A percentile compares a stretch with the other conserved stretches of the same genome.
These are phyloP conservation scores for Fraxinus excelsior DNA, from an alignment of 257 asterid genomes.

Conservation along the genomic window DNA sequence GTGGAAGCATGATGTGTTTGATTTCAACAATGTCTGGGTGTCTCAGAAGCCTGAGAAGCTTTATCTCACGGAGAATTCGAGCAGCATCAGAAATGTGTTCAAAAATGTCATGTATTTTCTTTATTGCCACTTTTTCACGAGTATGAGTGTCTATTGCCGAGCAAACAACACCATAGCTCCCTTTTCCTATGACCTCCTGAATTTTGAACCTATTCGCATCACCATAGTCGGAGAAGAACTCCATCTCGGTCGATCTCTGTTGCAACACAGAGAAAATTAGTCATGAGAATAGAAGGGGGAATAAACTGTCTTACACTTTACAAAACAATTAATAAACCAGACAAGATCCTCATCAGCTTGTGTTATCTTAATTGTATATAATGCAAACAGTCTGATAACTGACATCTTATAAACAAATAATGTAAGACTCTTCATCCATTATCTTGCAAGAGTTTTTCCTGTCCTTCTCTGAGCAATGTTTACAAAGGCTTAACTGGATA, in stretches of 20 bases:
- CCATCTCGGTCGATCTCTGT: constrained; percentile 76
- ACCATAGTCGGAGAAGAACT: constrained; percentile 88
- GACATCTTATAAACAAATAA: neutral
- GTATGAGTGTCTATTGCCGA: constrained; percentile 85
- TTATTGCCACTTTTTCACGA: constrained; percentile 85
- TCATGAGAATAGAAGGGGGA: neutral
- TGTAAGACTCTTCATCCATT: neutral
- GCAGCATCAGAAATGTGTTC: constrained; percentile 92
- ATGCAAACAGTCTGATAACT: no score
- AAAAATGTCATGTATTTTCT: constrained; percentile 82
- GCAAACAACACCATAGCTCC: constrained; percentile 97
- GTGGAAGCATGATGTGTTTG: constrained; percentile 90
- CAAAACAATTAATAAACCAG: neutral
- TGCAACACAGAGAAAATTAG: constrained; percentile 2
- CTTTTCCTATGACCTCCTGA: constrained; percentile 89
- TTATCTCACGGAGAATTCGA: constrained; percentile 88
- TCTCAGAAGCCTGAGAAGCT: constrained; percentile 81
- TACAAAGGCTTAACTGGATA: neutral
- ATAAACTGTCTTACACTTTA: neutral
- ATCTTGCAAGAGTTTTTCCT: neutral
- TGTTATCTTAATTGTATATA: no score
- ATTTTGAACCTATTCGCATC: constrained; percentile 82
- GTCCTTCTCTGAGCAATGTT: neutral
- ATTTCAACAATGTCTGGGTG: constrained; percentile 97
- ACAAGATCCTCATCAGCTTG: neutral